Base-by-base conservation (phyloP, 148 eudicot species). In the Pharnaceum exiguum region DNA sequence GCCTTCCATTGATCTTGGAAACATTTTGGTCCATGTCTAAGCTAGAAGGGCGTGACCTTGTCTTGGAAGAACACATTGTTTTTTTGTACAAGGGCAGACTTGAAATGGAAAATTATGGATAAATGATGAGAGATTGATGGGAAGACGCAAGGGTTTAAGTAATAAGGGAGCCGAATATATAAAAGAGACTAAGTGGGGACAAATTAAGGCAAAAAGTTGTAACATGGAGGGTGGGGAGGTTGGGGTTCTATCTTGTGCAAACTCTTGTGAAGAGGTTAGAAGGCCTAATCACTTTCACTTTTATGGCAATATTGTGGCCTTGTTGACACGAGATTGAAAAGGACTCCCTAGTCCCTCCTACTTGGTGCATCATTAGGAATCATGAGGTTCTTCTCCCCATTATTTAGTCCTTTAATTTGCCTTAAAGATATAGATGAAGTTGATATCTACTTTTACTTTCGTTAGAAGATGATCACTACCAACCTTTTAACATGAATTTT, bases 1-100 rank as follows among this genome's bases (percentile, higher is more conserved):
- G 78, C 12, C 86, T 71, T 65, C 82, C 86, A 38, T 81, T 75
- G 71, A 81, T 77, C 11, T 24, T 48, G 15, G 59, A 39, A 12
- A 59, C 53, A 4, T 23, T 18, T 35, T 46, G 52, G 19, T 59
- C 66, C 35, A 37, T 62, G 17, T 59, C 28, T 16, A 28, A 28
- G 18, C 38, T 45, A 48, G 51, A 26, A 23, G 63, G 31, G 49
- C 12, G 10, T 5, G 10, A 17, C 5, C 51, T 22, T 26, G 37
- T 10, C 52, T 59, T 59, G 9, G 63, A 59, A 8, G 40, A 29
- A 29, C 63, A 59, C 63, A 59, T 59, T 28, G 3, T 55, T 37
- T 22, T 31, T 5, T 1, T 46, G n/a, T n/a, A n/a, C n/a, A n/a
- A n/a, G n/a, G n/a, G n/a, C n/a, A n/a, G n/a, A n/a, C n/a, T n/a